phyloP scores from a whole-genome alignment of 352 stramenopile species.

The Peronosclerospora sorghi region DNA sequence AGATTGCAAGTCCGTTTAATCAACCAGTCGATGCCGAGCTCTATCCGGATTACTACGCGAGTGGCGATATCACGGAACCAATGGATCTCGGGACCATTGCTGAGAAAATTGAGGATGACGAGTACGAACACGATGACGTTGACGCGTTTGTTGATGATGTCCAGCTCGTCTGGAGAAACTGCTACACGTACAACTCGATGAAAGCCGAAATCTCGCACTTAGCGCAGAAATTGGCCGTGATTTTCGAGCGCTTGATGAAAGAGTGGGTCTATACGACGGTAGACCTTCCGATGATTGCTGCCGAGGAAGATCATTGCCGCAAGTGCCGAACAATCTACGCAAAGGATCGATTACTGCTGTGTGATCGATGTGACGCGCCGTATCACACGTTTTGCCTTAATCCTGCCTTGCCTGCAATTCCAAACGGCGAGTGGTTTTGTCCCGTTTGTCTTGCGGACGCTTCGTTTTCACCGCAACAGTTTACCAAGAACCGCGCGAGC shows the following conservation, averaged over 20 bases:
- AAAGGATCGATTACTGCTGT: slow-evolving; percentile 53
- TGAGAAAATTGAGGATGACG: slow-evolving; percentile 77
- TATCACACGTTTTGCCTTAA: slow-evolving; percentile 77
- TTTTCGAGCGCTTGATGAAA: slow-evolving; percentile 74
- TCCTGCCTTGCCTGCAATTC: slow-evolving; percentile 43
- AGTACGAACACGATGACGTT: slow-evolving; percentile 77
- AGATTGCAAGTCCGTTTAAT: slow-evolving; percentile 69
- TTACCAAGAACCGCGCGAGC: slow-evolving; percentile 32
- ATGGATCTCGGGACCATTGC: slow-evolving; percentile 78
- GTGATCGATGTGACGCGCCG: slow-evolving; percentile 72
- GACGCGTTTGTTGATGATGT: slow-evolving; percentile 77
- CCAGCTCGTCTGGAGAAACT: slow-evolving; percentile 78
- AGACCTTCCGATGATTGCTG: slow-evolving; percentile 40
- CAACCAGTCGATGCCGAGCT: slow-evolving; percentile 73
- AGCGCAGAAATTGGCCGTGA: slow-evolving; percentile 58
- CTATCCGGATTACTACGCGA: slow-evolving; percentile 78
- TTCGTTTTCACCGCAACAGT: slow-evolving; percentile 39
- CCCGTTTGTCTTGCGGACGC: slow-evolving; percentile 44
- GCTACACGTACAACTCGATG: slow-evolving; percentile 74
- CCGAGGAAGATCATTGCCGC: slow-evolving; percentile 70
- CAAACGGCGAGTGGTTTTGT: slow-evolving; percentile 69
- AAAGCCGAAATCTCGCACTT: slow-evolving; percentile 72
- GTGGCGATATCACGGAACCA: slow-evolving; percentile 53
- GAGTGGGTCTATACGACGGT: slow-evolving; percentile 62
- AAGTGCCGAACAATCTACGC: slow-evolving; percentile 64